Percentiles rank a stretch among this genome's conserved stretches.
phyloP scores from a whole-genome alignment of 2,329 filamentous ascomycete genomes.

The Colletotrichum godetiae region DNA sequence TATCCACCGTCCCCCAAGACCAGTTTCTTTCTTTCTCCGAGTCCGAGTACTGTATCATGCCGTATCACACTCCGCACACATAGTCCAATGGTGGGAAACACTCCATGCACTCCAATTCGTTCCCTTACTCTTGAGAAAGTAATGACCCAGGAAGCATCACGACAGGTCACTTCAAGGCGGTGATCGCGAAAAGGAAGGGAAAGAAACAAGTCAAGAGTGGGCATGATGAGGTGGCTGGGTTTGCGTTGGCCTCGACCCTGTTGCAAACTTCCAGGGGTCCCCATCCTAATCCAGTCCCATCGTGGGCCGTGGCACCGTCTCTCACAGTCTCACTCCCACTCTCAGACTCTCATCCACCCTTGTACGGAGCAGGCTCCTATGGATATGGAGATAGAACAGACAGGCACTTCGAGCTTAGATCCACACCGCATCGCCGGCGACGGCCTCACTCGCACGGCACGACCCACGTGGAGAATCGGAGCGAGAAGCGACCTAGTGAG shows the following conservation, averaged over 20 bases:
- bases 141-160: neutral
- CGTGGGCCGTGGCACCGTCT: neutral
- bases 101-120: neutral
- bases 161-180: neutral
- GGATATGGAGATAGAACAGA: too few species aligned
- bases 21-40: neutral
- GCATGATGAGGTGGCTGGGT: constrained; percentile 1
- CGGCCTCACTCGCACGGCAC: neutral
- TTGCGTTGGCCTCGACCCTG: neutral
- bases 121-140: too few species aligned
- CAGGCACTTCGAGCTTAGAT: too few species aligned
- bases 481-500: neutral
- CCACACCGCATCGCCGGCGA: neutral
- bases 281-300: neutral
- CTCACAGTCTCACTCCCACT: too few species aligned
- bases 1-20: neutral
- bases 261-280: neutral
- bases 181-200: too few species aligned
- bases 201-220: neutral
- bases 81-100: too few species aligned
- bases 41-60: too few species aligned
- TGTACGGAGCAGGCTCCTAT: too few species aligned
- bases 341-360: too few species aligned
- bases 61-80: too few species aligned
- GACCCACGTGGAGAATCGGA: neutral